Conservation (phyloP, 148 eudicot species). For the Oxyria digyna region DNA sequence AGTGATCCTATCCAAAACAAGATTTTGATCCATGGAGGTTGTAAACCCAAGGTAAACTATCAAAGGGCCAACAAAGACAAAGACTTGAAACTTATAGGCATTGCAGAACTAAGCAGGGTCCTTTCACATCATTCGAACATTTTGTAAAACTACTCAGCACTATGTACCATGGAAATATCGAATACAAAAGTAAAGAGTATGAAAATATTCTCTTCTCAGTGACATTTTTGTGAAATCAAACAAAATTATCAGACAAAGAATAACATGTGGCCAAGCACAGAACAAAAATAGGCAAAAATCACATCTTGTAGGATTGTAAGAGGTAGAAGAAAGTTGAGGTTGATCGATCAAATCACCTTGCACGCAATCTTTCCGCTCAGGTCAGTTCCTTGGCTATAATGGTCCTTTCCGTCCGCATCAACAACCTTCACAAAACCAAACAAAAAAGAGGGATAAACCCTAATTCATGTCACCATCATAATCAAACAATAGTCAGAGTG, state of each 20-base stretch:
- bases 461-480: neutral
- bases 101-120: neutral
- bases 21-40: neutral
- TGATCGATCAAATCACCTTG: constrained; percentile 27
- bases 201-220: neutral
- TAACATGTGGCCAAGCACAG: neutral
- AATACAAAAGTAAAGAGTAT: neutral
- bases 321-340: neutral
- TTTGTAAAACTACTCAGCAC: neutral
- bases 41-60: neutral
- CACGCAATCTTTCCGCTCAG: constrained; percentile 32
- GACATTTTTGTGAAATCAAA: neutral
- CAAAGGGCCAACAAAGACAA: neutral
- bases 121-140: neutral
- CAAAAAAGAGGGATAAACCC: neutral
- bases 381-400: constrained; percentile 14
- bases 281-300: neutral
- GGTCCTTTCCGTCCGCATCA: constrained; percentile 16
- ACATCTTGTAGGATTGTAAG: neutral
- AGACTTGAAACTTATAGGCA: neutral
- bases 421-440: constrained; percentile 11
- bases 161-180: neutral
- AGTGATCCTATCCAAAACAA: neutral
- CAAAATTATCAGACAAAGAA: neutral
- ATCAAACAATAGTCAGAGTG: neutral